Evolutionary conservation across 1,284 basidiomycete species (phyloP).

Genomic region (Polyporus tsugae): DNA sequence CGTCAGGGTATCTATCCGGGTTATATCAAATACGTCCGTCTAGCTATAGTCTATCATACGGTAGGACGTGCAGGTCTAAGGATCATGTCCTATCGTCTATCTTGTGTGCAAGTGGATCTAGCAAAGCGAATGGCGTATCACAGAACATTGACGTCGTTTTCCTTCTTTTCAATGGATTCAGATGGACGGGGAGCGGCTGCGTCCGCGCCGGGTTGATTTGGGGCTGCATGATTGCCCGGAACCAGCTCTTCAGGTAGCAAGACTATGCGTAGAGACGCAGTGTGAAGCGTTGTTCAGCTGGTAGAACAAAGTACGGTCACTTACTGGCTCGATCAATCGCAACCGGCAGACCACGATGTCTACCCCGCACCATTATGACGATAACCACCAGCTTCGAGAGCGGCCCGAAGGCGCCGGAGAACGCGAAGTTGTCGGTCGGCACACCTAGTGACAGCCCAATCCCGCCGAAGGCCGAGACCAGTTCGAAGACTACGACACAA

Average conservation of each 20-base stretch:
- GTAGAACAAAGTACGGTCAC: slow-evolving; percentile 27
- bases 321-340: slow-evolving; percentile 58
- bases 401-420: slow-evolving; percentile 58
- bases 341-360: slow-evolving; percentile 61
- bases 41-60: too few species aligned
- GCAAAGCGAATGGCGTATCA: not conserved
- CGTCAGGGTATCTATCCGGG: too few species aligned
- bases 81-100: too few species aligned
- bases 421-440: slow-evolving; percentile 51
- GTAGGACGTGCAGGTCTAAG: too few species aligned
- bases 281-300: not conserved
- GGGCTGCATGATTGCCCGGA: slow-evolving; percentile 1
- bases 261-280: slow-evolving; percentile 5
- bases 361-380: slow-evolving; percentile 66
- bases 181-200: not conserved
- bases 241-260: slow-evolving; percentile 25
- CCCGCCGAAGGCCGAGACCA: slow-evolving; percentile 69
- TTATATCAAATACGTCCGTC: too few species aligned
- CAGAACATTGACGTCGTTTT: not conserved
- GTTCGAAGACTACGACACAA: slow-evolving; percentile 51
- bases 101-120: not conserved
- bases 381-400: slow-evolving; percentile 68
- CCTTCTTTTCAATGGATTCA: not conserved
- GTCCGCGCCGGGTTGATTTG: not conserved
- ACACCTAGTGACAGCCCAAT: slow-evolving; percentile 66